Conservation (phyloP, 257 asterid genomes). For the Linaria vulgaris region DNA sequence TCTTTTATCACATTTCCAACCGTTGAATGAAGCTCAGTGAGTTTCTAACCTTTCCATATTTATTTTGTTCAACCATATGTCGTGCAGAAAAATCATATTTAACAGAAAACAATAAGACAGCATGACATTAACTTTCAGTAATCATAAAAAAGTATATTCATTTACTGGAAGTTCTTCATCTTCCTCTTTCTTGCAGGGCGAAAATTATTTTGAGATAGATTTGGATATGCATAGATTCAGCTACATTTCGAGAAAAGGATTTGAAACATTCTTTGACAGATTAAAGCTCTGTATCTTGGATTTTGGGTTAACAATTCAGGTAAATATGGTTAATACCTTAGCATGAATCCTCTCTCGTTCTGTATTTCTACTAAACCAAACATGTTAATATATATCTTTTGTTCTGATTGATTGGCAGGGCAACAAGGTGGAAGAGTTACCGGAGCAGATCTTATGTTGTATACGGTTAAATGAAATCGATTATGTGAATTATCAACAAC, state of each 20-base stretch:
- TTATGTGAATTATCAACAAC: slow-evolving; percentile 72
- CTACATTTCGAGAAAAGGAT: slow-evolving; percentile 86
- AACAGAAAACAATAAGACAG: no score
- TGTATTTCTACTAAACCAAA: background rate
- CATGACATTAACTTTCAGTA: no score
- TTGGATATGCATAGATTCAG: slow-evolving; percentile 96
- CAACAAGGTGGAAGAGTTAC: slow-evolving; percentile 88
- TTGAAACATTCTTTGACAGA: slow-evolving; percentile 72
- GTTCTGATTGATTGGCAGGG: slow-evolving; percentile 53
- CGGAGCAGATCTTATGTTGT: slow-evolving; percentile 92
- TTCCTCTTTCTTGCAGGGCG: slow-evolving; percentile 52
- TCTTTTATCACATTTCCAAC: background rate
- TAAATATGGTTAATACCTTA: slow-evolving; percentile 19
- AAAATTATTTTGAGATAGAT: slow-evolving; percentile 85
- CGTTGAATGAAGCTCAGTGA: background rate
- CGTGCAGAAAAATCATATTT: no score
- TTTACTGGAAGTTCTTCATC: background rate
- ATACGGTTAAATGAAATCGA: slow-evolving; percentile 78
- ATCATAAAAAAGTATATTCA: background rate
- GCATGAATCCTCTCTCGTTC: background rate
- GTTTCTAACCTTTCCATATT: background rate
- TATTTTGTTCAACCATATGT: no score
- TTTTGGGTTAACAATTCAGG: slow-evolving; percentile 96
- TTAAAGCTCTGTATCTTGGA: slow-evolving; percentile 79
- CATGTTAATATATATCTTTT: slow-evolving; percentile 5